Percentiles rank a stretch among this genome's conserved stretches.
Evolutionary conservation across 2,329 filamentous ascomycete species (phyloP).

Genomic region (Arachnopeziza araneosa): DNA sequence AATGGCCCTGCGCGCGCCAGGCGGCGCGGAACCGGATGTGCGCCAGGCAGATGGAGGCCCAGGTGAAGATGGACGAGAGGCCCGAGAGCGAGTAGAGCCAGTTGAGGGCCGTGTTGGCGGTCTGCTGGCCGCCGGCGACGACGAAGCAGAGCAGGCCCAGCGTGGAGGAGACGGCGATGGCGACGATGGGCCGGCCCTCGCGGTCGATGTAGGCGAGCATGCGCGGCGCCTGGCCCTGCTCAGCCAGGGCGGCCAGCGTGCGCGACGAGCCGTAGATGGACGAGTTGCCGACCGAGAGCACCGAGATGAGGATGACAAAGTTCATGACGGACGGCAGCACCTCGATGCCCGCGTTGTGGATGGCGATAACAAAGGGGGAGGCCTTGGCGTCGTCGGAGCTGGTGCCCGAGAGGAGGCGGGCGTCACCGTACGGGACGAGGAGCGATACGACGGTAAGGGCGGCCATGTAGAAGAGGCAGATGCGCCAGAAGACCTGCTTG

Average conservation of each 20-base stretch:
- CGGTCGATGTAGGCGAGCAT: constrained; percentile 78
- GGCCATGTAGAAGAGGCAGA: constrained; percentile 83
- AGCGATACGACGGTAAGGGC: constrained; percentile 76
- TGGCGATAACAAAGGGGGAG: constrained; percentile 91
- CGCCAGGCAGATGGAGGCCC: constrained; percentile 76
- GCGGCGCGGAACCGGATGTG: constrained; percentile 86
- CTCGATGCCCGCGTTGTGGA: constrained; percentile 74
- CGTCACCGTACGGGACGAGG: constrained; percentile 69
- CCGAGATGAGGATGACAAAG: constrained; percentile 85
- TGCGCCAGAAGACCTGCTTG: constrained; percentile 95
- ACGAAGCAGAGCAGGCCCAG: constrained; percentile 76
- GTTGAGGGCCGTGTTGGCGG: constrained; percentile 56
- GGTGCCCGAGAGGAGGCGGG: constrained; percentile 45
- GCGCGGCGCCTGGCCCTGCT: constrained; percentile 76
- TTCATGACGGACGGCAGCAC: constrained; percentile 88
- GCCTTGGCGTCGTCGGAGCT: constrained; percentile 51
- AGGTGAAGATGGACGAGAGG: constrained; percentile 70
- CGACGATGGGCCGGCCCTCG: constrained; percentile 70
- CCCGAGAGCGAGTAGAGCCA: constrained; percentile 77
- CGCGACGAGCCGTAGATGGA: constrained; percentile 87
- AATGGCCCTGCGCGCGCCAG: constrained; percentile 66
- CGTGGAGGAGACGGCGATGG: constrained; percentile 61
- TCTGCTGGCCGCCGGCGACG: constrained; percentile 46
- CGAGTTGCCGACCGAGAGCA: constrained; percentile 87
- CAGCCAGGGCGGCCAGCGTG: constrained; percentile 82